Evolutionary conservation across 768 basidiomycete genomes (phyloP), one percentile per base, ranked within the genome.

Genomic region (Pleurotus ostreatus): DNA sequence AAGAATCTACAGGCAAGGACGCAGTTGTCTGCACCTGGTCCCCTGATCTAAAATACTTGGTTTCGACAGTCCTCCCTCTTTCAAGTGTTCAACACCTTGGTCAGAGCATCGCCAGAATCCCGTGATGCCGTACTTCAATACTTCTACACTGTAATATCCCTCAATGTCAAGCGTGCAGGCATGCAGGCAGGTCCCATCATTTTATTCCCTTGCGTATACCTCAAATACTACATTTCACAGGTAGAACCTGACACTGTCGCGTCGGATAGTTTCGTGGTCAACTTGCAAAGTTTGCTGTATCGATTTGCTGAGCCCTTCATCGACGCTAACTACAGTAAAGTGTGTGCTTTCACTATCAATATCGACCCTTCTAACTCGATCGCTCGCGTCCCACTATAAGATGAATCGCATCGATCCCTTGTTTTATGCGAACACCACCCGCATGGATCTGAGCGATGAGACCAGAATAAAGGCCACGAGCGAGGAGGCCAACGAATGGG

Each of bases 291-390:
- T n/a, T 73, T 97, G 12, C 70, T 98, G 20, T 77, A 94, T 46
- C 82, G 85, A 12, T 89, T 99, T 63, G 88, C 93, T 25, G 92
- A 95, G 61, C 96, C 96, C 0, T 96, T 98, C 64, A 92, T 98
- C 79, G 96, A 98, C 67, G 85, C 90, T 0, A 83, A 79, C 54
- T 98, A 88, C 62, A 83, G 87, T 43, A 98, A 97, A 81, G 94
- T 89, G 57, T 23, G 30, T 34, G 11, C 49, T 23, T 1, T 46
- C 13, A 22, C 25, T 30, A 16, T 8, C 52, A 22, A 20, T 8
- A 2, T n/a, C 18, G 39, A 18, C 54, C 37, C 5, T 18, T 13
- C 9, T 23, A 11, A 13, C 46, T 51, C 44, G 55, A 46, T 48
- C 25, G 46, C 11, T 59, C 15, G 55, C 9, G 11, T 56, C 45